Evolutionary conservation across 768 basidiomycete species (phyloP).

Genomic region (Collybia mongolica): DNA sequence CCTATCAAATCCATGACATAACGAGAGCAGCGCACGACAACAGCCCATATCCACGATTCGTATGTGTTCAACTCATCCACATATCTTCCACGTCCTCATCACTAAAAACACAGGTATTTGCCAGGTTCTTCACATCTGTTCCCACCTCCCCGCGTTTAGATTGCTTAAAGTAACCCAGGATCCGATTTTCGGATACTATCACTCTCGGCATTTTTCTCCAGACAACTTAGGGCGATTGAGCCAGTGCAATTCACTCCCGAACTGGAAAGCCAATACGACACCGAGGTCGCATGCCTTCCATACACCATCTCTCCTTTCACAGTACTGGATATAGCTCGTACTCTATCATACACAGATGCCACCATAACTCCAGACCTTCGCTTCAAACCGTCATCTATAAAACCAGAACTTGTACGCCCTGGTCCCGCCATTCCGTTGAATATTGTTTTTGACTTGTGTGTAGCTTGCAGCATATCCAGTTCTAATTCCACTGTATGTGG

Average conservation of each 20-base stretch:
- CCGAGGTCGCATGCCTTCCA: constrained; percentile 54
- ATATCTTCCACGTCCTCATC: constrained; percentile 6
- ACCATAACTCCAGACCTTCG: constrained; percentile 34
- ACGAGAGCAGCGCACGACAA: constrained; percentile 23
- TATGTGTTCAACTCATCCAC: constrained; percentile 30
- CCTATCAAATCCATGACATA: constrained; percentile 1
- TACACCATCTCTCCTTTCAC: constrained; percentile 55
- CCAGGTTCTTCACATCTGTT: constrained; percentile 32
- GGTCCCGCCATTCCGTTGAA: constrained; percentile 5
- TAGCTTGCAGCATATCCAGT: constrained; percentile 63
- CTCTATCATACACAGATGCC: constrained; percentile 33
- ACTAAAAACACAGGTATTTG: constrained; percentile 34
- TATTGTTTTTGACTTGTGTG: neutral
- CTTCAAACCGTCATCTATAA: constrained; percentile 43
- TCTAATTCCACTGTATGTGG: constrained; percentile 62
- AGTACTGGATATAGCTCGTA: constrained; percentile 34
- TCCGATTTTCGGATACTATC: constrained; percentile 46
- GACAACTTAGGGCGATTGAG: constrained; percentile 18
- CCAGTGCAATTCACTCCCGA: constrained; percentile 48
- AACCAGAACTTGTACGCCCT: constrained; percentile 41
- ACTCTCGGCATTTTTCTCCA: constrained; percentile 34
- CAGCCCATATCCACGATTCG: constrained; percentile 41
- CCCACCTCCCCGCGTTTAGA: neutral
- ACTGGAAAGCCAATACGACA: constrained; percentile 44
- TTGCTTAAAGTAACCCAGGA: constrained; percentile 27